phyloP scores from a whole-genome alignment of 179 eudicot genomes.

The Beta lomatogona region DNA sequence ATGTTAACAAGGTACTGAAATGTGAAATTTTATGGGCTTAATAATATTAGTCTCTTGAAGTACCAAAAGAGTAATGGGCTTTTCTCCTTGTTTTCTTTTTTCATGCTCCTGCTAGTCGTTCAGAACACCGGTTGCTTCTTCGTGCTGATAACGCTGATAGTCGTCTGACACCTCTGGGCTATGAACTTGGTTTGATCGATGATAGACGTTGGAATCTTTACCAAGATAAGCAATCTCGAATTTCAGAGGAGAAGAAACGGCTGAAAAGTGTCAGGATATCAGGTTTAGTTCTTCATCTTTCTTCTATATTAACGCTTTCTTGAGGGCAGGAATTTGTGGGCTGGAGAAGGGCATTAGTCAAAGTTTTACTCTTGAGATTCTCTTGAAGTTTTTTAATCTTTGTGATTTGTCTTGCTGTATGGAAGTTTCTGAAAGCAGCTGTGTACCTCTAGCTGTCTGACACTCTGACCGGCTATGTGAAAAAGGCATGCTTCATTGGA shows the following conservation, averaged over 20 bases:
- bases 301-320: neutral
- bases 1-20: slow-evolving; percentile 79
- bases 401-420: neutral
- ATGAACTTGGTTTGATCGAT: slow-evolving; percentile 90
- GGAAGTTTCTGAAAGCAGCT: neutral
- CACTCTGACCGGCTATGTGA: neutral
- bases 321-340: slow-evolving; percentile 1
- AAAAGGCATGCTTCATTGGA: neutral
- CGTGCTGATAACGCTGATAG: slow-evolving; percentile 98
- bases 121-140: slow-evolving; percentile 89
- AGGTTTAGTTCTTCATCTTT: slow-evolving; percentile 42
- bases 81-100: slow-evolving; percentile 12
- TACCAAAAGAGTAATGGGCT: neutral
- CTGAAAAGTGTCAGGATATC: slow-evolving; percentile 69
- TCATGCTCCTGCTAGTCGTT: slow-evolving; percentile 61
- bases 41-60: neutral
- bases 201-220: slow-evolving; percentile 86
- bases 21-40: neutral
- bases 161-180: slow-evolving; percentile 95
- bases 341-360: slow-evolving; percentile 2
- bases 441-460: neutral
- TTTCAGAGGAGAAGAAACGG: slow-evolving; percentile 83
- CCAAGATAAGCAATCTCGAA: slow-evolving; percentile 82
- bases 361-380: slow-evolving; percentile 1
- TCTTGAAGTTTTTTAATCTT: neutral